These are phyloP conservation scores for Eucalyptus coolabah DNA, from an alignment of 345 rosid species.

Conservation along the genomic window DNA sequence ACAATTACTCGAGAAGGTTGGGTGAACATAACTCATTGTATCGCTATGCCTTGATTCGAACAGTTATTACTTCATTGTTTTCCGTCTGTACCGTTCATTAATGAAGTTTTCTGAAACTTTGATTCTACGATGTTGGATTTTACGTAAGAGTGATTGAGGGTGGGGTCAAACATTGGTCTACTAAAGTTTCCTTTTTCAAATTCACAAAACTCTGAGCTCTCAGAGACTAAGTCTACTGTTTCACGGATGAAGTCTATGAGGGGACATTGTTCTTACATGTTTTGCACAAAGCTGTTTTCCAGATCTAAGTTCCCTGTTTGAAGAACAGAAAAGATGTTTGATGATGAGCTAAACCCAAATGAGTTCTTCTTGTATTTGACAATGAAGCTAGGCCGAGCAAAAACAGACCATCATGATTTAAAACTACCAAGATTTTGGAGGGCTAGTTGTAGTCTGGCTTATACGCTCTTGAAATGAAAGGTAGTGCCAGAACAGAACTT, in stretches of 20 bases:
- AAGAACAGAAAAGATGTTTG: not conserved
- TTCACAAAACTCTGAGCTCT: no score
- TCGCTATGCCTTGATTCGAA: not conserved
- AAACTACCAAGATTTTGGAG: not conserved
- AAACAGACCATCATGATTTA: not conserved
- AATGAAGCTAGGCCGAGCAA: not conserved
- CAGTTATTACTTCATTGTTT: no score
- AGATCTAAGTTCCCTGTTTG: not conserved
- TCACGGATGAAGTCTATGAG: not conserved
- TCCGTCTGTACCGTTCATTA: fast-evolving
- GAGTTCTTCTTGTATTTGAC: not conserved
- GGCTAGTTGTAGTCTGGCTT: not conserved
- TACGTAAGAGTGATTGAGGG: no score
- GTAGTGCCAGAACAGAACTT: not conserved
- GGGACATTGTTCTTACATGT: not conserved
- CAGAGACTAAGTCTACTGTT: not conserved
- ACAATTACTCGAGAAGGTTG: not conserved
- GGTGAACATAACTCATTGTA: not conserved
- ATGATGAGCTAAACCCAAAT: not conserved
- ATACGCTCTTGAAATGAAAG: not conserved
- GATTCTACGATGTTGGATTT: no score
- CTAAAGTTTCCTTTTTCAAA: no score
- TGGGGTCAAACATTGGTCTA: no score
- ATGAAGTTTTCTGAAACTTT: no score
- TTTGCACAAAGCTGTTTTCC: not conserved